Conservation (phyloP, 257 asterid genomes). For the Gynochthodes officinalis region DNA sequence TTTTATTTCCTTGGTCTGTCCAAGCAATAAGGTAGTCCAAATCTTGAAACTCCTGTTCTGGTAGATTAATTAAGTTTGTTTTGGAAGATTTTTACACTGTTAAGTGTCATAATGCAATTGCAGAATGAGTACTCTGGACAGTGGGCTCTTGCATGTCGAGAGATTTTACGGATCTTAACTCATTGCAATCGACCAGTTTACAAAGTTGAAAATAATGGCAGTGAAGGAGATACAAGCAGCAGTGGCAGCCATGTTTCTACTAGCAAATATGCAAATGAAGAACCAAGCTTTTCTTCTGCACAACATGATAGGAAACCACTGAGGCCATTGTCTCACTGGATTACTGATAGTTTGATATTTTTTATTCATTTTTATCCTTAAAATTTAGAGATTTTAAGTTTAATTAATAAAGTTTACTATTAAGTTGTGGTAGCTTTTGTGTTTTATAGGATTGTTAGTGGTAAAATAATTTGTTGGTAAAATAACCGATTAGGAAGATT, state of each 20-base stretch:
- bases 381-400: no score
- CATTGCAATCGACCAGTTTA: slow-evolving; percentile 91
- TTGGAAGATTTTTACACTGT: slow-evolving; percentile 22
- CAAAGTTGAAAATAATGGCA: slow-evolving; percentile 63
- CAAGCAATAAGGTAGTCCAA: slow-evolving; percentile 65
- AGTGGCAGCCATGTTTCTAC: slow-evolving; percentile 68
- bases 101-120: slow-evolving; percentile 22
- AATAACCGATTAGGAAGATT: no score
- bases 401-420: no score
- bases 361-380: no score
- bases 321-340: slow-evolving; percentile 96
- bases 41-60: slow-evolving; percentile 2
- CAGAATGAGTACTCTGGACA: slow-evolving; percentile 95
- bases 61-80: not conserved
- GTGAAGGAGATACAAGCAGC: slow-evolving; percentile 68
- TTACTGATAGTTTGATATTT: no score
- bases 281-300: slow-evolving; percentile 41
- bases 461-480: no score
- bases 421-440: no score
- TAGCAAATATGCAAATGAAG: slow-evolving; percentile 49
- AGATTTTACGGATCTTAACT: slow-evolving; percentile 83
- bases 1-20: slow-evolving; percentile 84
- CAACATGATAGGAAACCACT: slow-evolving; percentile 74
- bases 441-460: no score
- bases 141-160: slow-evolving; percentile 99